These are phyloP conservation scores for Pseudogymnoascus sp. DNA, from an alignment of 2,329 filamentous ascomycete genomes.

Conservation along the genomic window DNA sequence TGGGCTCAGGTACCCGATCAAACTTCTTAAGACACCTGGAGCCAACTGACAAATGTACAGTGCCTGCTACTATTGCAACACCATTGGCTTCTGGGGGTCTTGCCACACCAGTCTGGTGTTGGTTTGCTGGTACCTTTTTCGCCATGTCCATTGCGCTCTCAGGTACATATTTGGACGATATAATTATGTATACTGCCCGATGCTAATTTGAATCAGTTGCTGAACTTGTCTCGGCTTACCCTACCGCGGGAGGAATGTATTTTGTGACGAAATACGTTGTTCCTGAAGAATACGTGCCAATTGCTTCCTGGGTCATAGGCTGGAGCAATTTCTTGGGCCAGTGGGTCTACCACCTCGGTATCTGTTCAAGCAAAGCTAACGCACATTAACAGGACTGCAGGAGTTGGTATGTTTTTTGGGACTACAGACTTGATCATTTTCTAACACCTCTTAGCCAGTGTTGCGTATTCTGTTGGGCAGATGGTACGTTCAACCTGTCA, in stretches of 20 bases:
- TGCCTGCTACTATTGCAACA: conserved; percentile 46
- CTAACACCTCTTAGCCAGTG: conserved; percentile 13
- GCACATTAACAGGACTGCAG: too few species aligned
- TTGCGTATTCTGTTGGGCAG: conserved; percentile 51
- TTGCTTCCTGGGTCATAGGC: conserved; percentile 53
- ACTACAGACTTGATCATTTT: too few species aligned
- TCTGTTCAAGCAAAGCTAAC: too few species aligned
- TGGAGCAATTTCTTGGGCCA: conserved; percentile 56
- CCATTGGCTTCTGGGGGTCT: conserved; percentile 45
- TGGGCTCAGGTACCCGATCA: conserved; percentile 26
- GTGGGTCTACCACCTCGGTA: conserved; percentile 3
- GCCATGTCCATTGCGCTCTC: conserved; percentile 43
- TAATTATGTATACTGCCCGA: conserved; percentile 29
- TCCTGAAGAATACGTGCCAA: conserved; percentile 45
- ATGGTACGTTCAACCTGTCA: conserved; percentile 35
- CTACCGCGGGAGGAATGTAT: conserved; percentile 45
- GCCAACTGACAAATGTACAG: conserved; percentile 35
- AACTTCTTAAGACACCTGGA: too few species aligned
- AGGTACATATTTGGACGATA: too few species aligned
- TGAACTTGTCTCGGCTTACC: conserved; percentile 49
- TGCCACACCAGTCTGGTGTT: conserved; percentile 48
- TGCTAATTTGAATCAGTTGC: conserved; percentile 45
- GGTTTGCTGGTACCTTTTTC: conserved; percentile 46
- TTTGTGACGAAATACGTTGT: conserved; percentile 41
- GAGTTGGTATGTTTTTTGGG: too few species aligned